phyloP scores from a whole-genome alignment of 495 filamentous ascomycete genomes.

The Apodospora peruviana region DNA sequence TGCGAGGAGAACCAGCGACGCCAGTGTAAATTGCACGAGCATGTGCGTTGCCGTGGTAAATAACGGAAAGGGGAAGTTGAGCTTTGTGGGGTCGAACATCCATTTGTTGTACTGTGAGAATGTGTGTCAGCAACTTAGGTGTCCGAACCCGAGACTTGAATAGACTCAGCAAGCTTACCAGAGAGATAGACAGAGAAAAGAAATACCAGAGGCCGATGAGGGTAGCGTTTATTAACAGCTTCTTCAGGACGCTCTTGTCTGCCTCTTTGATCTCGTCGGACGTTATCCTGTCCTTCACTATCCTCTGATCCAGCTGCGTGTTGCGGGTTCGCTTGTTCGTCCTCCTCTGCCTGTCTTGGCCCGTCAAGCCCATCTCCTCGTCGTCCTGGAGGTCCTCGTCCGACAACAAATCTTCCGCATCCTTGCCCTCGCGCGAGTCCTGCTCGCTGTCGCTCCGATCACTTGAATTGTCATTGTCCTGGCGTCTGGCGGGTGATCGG shows the following conservation, averaged over 20 bases:
- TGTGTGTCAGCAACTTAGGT: constrained; percentile 8
- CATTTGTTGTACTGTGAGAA: constrained; percentile 89
- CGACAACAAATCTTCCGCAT: constrained; percentile 31
- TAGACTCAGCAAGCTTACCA: constrained; percentile 53
- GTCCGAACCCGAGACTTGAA: no score
- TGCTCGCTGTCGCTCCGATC: constrained; percentile 31
- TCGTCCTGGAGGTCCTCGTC: constrained; percentile 79
- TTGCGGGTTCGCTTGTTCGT: constrained; percentile 59
- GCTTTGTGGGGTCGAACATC: constrained; percentile 89
- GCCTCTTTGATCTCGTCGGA: constrained; percentile 62
- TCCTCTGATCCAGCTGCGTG: constrained; percentile 67
- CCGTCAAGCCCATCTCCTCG: constrained; percentile 82
- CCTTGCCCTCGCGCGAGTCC: constrained; percentile 18
- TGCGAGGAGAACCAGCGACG: constrained; percentile 72
- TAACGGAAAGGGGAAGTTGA: constrained; percentile 89
- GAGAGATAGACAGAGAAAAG: constrained; percentile 90
- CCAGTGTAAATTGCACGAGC: constrained; percentile 87
- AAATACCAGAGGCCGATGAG: constrained; percentile 90
- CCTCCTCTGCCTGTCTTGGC: constrained; percentile 60
- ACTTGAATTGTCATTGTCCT: constrained; percentile 34
- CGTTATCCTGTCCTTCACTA: constrained; percentile 52
- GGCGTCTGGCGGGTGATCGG: constrained; percentile 44
- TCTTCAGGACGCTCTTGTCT: constrained; percentile 64
- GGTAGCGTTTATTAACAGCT: constrained; percentile 60
- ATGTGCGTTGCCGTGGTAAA: constrained; percentile 96